Conservation (phyloP, 169 alveolate genomes). For the Plasmodium cynomolgi region DNA sequence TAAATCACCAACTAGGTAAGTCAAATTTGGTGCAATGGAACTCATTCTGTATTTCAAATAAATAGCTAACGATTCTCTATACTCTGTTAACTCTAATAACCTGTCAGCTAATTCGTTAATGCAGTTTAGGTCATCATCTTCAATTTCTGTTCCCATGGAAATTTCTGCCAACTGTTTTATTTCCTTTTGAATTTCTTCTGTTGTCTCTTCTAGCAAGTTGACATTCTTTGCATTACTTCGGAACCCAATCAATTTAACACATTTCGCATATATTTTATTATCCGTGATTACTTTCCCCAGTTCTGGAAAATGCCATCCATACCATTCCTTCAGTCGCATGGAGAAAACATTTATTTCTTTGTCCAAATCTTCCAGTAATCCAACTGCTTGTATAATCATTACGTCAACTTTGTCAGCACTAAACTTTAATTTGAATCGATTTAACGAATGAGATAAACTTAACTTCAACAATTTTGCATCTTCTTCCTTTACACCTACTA, state of each 20-base stretch:
- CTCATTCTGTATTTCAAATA: slow-evolving; percentile 98
- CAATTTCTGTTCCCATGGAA: slow-evolving; percentile 99
- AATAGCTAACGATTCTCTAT: slow-evolving; percentile 93
- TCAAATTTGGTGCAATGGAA: slow-evolving; percentile 99
- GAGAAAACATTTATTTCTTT: slow-evolving; percentile 98
- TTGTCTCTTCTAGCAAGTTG: slow-evolving; percentile 87
- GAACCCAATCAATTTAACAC: slow-evolving; percentile 92
- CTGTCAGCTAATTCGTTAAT: slow-evolving; percentile 95
- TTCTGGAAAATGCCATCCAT: slow-evolving; percentile 99
- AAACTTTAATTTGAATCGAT: slow-evolving; percentile 97
- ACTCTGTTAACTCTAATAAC: slow-evolving; percentile 96
- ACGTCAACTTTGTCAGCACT: slow-evolving; percentile 99
- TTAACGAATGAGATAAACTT: slow-evolving; percentile 92
- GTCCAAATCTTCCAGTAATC: slow-evolving; percentile 97
- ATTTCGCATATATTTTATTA: slow-evolving; percentile 93
- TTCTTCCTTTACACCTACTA: slow-evolving; percentile 90
- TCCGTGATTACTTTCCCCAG: slow-evolving; percentile 96
- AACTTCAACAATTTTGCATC: slow-evolving; percentile 78
- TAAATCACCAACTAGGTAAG: slow-evolving; percentile 98
- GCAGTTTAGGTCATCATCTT: slow-evolving; percentile 95
- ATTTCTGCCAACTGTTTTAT: slow-evolving; percentile 98
- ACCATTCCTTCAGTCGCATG: slow-evolving; percentile 98
- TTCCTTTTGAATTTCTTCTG: slow-evolving; percentile 96
- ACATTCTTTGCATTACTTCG: slow-evolving; percentile 88
- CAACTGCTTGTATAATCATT: slow-evolving; percentile 99